A percentile compares a stretch with the other conserved stretches of the same genome.
phyloP scores from a whole-genome alignment of 371 early-diverging fungal genomes.

The Racocetra persica region DNA sequence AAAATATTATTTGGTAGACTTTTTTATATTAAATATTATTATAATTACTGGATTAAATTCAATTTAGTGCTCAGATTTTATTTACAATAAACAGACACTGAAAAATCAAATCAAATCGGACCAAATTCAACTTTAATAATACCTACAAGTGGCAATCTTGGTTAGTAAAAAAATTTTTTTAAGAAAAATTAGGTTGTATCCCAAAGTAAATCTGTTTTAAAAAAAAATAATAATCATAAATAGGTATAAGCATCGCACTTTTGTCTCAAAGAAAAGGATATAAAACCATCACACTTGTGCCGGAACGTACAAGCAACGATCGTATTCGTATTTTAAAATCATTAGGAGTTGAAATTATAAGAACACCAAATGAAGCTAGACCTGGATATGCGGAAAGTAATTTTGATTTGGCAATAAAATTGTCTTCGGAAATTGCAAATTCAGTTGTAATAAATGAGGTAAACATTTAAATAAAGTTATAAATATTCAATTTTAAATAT shows the following conservation, averaged over 20 bases:
- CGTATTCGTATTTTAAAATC: slow-evolving; percentile 77
- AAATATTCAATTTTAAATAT: not conserved
- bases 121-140: slow-evolving; percentile 65
- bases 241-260: slow-evolving; percentile 53
- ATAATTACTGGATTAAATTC: not conserved
- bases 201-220: not conserved
- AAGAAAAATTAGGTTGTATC: slow-evolving; percentile 58
- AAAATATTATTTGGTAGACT: slow-evolving; percentile 55
- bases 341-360: slow-evolving; percentile 78
- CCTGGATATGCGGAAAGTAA: slow-evolving; percentile 78
- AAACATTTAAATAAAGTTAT: slow-evolving; percentile 15
- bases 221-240: no score
- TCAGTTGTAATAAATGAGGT: slow-evolving; percentile 78
- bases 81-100: slow-evolving; percentile 29
- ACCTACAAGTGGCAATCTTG: slow-evolving; percentile 79
- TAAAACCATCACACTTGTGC: slow-evolving; percentile 69
- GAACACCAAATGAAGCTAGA: slow-evolving; percentile 76
- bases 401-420: slow-evolving; percentile 67
- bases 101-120: slow-evolving; percentile 46
- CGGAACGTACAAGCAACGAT: slow-evolving; percentile 77
- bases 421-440: slow-evolving; percentile 63
- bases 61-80: not conserved
- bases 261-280: slow-evolving; percentile 55
- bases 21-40: not conserved
- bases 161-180: slow-evolving; percentile 40